Evolutionary conservation across 192 early-diverging fungal species (phyloP), one percentile per base, ranked within the genome.

Genomic region (Mortierella alpina): DNA sequence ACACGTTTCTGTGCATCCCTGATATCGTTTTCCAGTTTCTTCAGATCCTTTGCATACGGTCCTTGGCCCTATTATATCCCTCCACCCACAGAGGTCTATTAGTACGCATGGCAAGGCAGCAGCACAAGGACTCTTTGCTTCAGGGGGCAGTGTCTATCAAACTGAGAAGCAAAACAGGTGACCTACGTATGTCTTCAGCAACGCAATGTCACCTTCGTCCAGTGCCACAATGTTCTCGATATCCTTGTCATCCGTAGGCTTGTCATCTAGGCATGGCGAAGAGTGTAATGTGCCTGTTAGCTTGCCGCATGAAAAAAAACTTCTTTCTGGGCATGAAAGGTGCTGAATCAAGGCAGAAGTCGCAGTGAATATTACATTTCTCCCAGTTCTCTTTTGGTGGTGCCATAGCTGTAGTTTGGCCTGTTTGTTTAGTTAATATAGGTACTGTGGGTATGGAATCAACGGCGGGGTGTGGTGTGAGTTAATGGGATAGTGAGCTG

Each of bases 1-100:
- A 99, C 97, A 39, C 95, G 88, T 89, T 99, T 99, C 86, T 99
- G 98, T 41, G 92, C 90, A 61, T 99, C 98, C 86, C 96, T 96
- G 74, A 99, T 99, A 48, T 97, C 95, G 62, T 88, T 89, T 72
- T 99, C 98, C 41, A 97, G 90, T 65, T 91, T 91, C 83, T 95
- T 97, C 71, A 99, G 90, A 68, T 99, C 96, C 68, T 93, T 92
- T 17, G 96, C 96, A 68, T 99, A 99, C 40, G 98, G 95, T 31
- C 98, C 98, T 89, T 97, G 95, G 61, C 98, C 98, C 95, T 96
- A 73, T 31, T 2, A 2, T 31, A 31, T 31, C 31, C 31, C 31
- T 31, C 31, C 31, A 31, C 31, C 31, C 31, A 31, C 57, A 42
- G 12, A 13, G 31, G 31, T 31, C 31, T 31, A 31, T 31, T 31